These are phyloP conservation scores for Rhizopogon vinicolor DNA, from an alignment of 768 basidiomycete genomes.

Conservation along the genomic window DNA sequence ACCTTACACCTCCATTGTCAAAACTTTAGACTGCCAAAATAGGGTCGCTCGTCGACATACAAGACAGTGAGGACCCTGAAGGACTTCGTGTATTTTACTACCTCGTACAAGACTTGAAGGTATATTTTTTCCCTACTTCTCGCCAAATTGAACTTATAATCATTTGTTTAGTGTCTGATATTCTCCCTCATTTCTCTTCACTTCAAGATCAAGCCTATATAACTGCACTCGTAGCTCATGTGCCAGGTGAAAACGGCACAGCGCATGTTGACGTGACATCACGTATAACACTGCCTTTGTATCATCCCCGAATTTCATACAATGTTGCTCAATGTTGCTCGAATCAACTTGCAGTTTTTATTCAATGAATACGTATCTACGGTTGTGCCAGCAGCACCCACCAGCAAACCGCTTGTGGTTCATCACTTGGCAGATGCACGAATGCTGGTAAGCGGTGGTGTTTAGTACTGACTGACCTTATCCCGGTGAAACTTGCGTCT, in stretches of 20 bases:
- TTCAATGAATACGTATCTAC: too few species aligned
- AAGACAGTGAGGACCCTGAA: conserved; percentile 96
- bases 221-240: conserved; percentile 18
- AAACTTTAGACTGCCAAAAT: conserved; percentile 90
- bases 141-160: not conserved
- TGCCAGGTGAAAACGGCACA: not conserved
- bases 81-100: conserved; percentile 98
- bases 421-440: too few species aligned
- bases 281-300: not conserved
- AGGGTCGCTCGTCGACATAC: conserved; percentile 93
- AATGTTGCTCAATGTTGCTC: not conserved
- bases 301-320: not conserved
- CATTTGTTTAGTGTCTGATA: conserved; percentile 74
- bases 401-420: too few species aligned
- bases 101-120: conserved; percentile 96
- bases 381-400: too few species aligned
- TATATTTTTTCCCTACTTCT: conserved; percentile 25
- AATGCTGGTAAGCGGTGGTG: too few species aligned
- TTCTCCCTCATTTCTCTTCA: conserved; percentile 98
- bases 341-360: too few species aligned
- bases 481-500: too few species aligned
- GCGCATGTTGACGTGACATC: not conserved
- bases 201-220: conserved; percentile 99
- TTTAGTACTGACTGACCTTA: too few species aligned
- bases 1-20: not conserved